These are phyloP conservation scores for Ammopiptanthus mongolicus DNA, from an alignment of 306 rosid species.

Conservation along the genomic window DNA sequence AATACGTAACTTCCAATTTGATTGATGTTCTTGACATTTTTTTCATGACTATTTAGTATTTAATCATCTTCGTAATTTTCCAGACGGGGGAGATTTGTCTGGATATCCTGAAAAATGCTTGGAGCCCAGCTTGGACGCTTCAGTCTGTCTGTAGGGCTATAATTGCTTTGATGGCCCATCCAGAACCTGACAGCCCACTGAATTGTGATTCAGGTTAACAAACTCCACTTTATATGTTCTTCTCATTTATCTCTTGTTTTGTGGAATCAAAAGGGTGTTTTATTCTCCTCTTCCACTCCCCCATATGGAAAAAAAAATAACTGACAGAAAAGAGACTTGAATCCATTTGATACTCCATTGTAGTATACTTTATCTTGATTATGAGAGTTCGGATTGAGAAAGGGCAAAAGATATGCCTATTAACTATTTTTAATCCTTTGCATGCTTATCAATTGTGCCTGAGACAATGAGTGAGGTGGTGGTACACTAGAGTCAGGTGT, in stretches of 20 bases:
- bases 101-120: slow-evolving; percentile 94
- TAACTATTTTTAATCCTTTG: neutral
- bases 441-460: neutral
- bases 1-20: neutral
- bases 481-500: neutral
- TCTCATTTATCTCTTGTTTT: neutral
- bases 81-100: slow-evolving; percentile 99
- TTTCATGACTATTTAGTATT: neutral
- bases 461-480: neutral
- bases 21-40: slow-evolving; percentile 9
- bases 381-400: neutral
- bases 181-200: slow-evolving; percentile 94
- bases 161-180: slow-evolving; percentile 98
- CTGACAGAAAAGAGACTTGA: neutral
- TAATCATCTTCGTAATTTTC: slow-evolving; percentile 11
- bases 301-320: neutral
- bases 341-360: neutral
- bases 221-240: neutral
- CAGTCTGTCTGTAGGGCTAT: slow-evolving; percentile 99
- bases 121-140: slow-evolving; percentile 99
- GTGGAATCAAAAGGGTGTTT: neutral
- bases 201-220: slow-evolving; percentile 88
- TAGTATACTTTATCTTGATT: neutral
- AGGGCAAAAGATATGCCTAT: neutral
- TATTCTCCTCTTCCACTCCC: neutral